These are phyloP conservation scores for Fusarium devonianum DNA, from an alignment of 2,329 filamentous ascomycete species.

Conservation along the genomic window DNA sequence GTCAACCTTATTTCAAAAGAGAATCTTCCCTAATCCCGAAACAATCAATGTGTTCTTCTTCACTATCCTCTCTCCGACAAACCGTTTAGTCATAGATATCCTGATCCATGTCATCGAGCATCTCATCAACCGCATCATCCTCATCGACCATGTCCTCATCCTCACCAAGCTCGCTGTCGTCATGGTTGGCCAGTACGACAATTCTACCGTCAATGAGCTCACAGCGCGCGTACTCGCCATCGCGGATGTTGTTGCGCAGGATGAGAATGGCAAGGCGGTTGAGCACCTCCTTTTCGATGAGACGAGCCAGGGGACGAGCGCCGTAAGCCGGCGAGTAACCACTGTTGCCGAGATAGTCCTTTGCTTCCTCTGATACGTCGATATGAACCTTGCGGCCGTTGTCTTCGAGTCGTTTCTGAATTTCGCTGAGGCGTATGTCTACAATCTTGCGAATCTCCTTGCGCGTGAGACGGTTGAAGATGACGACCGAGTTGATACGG, in stretches of 20 bases:
- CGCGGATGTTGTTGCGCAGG: constrained; percentile 80
- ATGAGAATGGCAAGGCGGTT: constrained; percentile 93
- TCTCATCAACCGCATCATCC: constrained; percentile 77
- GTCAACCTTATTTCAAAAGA: constrained; percentile 18
- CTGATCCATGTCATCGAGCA: constrained; percentile 68
- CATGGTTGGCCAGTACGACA: constrained; percentile 82
- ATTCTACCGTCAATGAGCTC: constrained; percentile 82
- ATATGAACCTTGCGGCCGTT: constrained; percentile 90
- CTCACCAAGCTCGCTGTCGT: constrained; percentile 64
- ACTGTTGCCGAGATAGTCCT: constrained; percentile 88
- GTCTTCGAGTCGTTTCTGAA: constrained; percentile 86
- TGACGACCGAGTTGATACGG: constrained; percentile 93
- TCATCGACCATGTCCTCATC: constrained; percentile 77
- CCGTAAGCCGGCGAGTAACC: constrained; percentile 97
- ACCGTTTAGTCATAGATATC: constrained; percentile 56
- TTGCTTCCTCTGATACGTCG: constrained; percentile 81
- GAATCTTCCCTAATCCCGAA: constrained; percentile 9
- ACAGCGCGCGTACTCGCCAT: constrained; percentile 84
- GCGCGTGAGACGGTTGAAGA: constrained; percentile 95
- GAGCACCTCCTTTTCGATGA: constrained; percentile 97
- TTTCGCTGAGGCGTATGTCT: constrained; percentile 84
- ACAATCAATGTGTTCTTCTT: constrained; percentile 3
- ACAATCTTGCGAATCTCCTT: constrained; percentile 94
- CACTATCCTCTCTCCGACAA: background rate
- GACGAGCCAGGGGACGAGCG: constrained; percentile 82